Conservation (phyloP, 805 yeast genomes). For the Ogataea corticis region DNA sequence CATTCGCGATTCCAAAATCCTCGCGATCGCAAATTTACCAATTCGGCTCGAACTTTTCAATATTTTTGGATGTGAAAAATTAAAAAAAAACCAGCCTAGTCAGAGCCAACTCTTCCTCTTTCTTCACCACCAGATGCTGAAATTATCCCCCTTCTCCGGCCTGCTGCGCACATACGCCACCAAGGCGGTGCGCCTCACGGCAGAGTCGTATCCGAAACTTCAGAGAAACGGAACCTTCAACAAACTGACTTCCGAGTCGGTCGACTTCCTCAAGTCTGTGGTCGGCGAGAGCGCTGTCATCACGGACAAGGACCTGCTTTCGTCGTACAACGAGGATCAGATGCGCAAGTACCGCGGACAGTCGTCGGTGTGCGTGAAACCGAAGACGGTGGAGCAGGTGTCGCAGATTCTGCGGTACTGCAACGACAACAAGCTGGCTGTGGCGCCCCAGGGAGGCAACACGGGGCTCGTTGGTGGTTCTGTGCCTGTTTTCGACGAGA, state of each 20-base stretch:
- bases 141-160: background rate
- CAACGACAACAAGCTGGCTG: slow-evolving; percentile 72
- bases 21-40: too few relatives aligned
- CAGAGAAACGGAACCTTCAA: slow-evolving; percentile 52
- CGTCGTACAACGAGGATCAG: slow-evolving; percentile 84
- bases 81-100: too few relatives aligned
- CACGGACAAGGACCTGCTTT: slow-evolving; percentile 62
- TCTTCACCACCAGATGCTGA: background rate
- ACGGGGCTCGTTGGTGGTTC: slow-evolving; percentile 97
- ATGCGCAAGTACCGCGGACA: slow-evolving; percentile 93
- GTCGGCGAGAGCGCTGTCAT: slow-evolving; percentile 52
- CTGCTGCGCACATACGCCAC: slow-evolving; percentile 1
- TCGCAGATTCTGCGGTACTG: slow-evolving; percentile 77
- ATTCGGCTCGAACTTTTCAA: too few relatives aligned
- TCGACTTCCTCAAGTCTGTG: slow-evolving; percentile 59
- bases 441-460: slow-evolving; percentile 97
- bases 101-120: too few relatives aligned
- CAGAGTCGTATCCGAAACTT: slow-evolving; percentile 66
- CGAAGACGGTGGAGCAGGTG: slow-evolving; percentile 77
- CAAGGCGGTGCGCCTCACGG: slow-evolving; percentile 46
- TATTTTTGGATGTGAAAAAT: too few relatives aligned
- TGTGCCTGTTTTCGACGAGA: slow-evolving; percentile 88
- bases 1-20: too few relatives aligned
- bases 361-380: slow-evolving; percentile 76
- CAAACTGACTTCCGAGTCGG: slow-evolving; percentile 53